Percentiles rank a stretch among this genome's conserved stretches.
phyloP scores from a whole-genome alignment of 2,329 filamentous ascomycete species.

The Cadophora sp. region DNA sequence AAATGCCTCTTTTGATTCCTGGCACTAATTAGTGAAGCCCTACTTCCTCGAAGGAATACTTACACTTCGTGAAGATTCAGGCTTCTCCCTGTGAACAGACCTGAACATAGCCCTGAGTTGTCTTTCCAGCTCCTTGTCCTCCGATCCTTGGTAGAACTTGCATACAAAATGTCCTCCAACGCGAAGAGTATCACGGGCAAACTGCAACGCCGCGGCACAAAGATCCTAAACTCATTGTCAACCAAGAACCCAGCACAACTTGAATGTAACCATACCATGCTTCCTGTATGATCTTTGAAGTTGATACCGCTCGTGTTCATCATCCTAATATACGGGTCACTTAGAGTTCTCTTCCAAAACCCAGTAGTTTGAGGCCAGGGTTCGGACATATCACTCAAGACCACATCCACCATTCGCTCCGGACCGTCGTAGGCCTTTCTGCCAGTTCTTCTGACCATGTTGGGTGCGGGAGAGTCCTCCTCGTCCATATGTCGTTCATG shows the following conservation, averaged over 20 bases:
- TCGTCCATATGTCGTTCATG: conserved; percentile 58
- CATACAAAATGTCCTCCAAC: conserved; percentile 90
- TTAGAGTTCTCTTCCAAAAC: conserved; percentile 87
- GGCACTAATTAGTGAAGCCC: conserved; percentile 25
- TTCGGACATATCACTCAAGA: conserved; percentile 98
- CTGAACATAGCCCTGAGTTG: conserved; percentile 78
- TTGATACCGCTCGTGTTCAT: conserved; percentile 95
- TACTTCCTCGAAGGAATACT: conserved; percentile 45
- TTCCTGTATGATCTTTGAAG: conserved; percentile 89
- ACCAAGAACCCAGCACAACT: background rate
- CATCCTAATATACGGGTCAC: conserved; percentile 96
- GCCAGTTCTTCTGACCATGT: conserved; percentile 43
- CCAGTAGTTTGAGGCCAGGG: conserved; percentile 86
- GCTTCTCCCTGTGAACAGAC: conserved; percentile 86
- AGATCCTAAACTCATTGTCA: conserved; percentile 69
- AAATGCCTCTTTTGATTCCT: conserved; percentile 87
- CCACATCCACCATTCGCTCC: conserved; percentile 80
- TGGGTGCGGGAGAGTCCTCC: conserved; percentile 37
- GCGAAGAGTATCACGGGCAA: conserved; percentile 84
- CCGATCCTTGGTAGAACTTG: conserved; percentile 94
- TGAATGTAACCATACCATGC: conserved; percentile 73
- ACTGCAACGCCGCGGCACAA: conserved; percentile 82
- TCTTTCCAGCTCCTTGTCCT: conserved; percentile 81
- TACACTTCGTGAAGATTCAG: conserved; percentile 87
- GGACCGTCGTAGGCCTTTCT: conserved; percentile 48